Base-by-base conservation (phyloP, 306 rosid genomes). In the Fragaria vesca region DNA sequence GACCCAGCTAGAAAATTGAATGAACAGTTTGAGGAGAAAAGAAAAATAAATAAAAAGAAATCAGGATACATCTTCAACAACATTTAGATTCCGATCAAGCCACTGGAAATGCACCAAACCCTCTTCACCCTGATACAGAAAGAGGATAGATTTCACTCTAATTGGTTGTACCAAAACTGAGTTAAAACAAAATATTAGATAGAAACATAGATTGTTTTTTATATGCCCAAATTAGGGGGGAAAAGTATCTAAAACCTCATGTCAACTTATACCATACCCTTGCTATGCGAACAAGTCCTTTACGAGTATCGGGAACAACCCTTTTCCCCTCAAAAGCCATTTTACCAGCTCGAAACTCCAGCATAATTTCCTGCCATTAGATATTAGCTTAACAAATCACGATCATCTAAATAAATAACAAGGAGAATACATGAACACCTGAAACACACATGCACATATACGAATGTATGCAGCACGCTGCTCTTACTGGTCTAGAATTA, bases 271-370 rank as follows among this genome's bases (percentile, higher is more conserved):
- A 74, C 12, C 79, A 82, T 83, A 94, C 97, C 98, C 88, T 89
- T 79, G 86, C 95, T 77, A 94, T 83, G 61, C 97, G 97, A 90
- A 94, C 72, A 75, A 92, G 95, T 46, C 98, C 98, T 87, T 88
- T 94, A 5, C 93, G 90, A 28, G 91, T 68, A 82, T 94, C 97
- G 6, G 98, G 97, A 28, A 82, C 83, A 69, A 92, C 98, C 78
- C 48, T 88, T 81, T 79, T 90, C 21, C 95, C 97, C 76, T 89
- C 90, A 20, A 87, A 84, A 76, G 54, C 3, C 98, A 94, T 92
- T 87, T 94, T 94, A 72, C 98, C 98, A 63, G 97, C 98, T 76
- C 97, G 93, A 77, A 94, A 90, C 85, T 94, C 98, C 76, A 92
- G 73, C 88, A 92, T 69, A 66, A 86, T 79, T 85, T 94, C 98